Evolutionary conservation across 2,329 filamentous ascomycete genomes (phyloP).

Genomic region (Aspergillus costaricaensis): DNA sequence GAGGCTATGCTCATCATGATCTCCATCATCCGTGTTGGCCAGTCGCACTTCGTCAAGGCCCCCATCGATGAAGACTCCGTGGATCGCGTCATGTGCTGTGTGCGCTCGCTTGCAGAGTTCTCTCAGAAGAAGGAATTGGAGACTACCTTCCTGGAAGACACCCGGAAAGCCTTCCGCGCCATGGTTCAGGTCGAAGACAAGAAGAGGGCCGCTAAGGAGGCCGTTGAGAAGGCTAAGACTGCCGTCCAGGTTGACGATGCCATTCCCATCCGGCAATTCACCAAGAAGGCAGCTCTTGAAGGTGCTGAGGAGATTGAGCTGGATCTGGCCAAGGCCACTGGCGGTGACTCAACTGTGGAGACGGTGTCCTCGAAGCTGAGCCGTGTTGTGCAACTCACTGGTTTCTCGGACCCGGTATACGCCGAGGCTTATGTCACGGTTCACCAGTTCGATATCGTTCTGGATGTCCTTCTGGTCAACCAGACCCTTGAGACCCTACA

Average conservation of each 20-base stretch:
- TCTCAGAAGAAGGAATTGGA: constrained; percentile 86
- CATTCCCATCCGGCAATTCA: constrained; percentile 86
- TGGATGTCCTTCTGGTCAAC: constrained; percentile 95
- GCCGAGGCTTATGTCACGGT: constrained; percentile 99
- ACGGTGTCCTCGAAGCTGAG: constrained; percentile 92
- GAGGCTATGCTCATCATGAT: constrained; percentile 99
- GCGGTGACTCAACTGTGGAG: constrained; percentile 80
- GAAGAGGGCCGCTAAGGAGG: constrained; percentile 94
- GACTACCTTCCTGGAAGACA: constrained; percentile 90
- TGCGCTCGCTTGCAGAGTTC: constrained; percentile 89
- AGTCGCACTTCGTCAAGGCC: constrained; percentile 98
- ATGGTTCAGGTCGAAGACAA: constrained; percentile 98
- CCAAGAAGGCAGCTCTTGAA: constrained; percentile 84
- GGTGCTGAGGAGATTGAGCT: constrained; percentile 82
- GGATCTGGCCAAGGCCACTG: constrained; percentile 91
- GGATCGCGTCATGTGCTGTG: constrained; percentile 98
- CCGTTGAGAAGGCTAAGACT: constrained; percentile 86
- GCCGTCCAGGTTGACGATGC: constrained; percentile 96
- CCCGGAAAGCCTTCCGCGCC: constrained; percentile 88
- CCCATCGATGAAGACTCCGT: constrained; percentile 97
- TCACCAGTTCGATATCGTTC: constrained; percentile 96
- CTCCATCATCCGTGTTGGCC: constrained; percentile 93
- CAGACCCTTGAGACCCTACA: constrained; percentile 96
- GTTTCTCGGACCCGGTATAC: constrained; percentile 97
- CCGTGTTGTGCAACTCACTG: constrained; percentile 93